Conservation (phyloP, 192 early-diverging fungal genomes). For the Coemansia sp. region DNA sequence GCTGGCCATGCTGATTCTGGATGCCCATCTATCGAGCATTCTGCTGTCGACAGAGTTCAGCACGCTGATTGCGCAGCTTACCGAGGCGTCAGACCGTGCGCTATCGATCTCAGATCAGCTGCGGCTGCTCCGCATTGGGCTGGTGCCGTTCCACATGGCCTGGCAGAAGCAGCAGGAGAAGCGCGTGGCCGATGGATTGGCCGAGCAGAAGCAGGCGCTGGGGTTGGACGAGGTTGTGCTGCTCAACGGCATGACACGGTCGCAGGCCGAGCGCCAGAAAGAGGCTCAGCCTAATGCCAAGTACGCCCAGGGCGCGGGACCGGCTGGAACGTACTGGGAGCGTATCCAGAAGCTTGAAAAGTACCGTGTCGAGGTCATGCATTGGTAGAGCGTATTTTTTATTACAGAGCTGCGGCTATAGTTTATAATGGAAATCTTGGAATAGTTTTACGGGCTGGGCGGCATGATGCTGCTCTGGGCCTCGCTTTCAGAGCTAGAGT, state of each 20-base stretch:
- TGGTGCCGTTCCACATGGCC: conserved; percentile 39
- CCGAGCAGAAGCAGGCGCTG: conserved; percentile 41
- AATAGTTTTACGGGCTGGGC: conserved; percentile 7
- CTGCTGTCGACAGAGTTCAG: conserved; percentile 36
- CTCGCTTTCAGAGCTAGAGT: conserved; percentile 41
- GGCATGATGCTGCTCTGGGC: conserved; percentile 7
- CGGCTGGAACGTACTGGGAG: conserved; percentile 49
- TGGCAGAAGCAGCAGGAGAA: conserved; percentile 46
- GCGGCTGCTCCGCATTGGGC: conserved; percentile 35
- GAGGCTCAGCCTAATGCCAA: conserved; percentile 31
- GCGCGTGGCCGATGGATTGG: conserved; percentile 33
- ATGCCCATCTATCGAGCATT: conserved; percentile 44
- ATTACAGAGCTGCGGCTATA: too few relatives aligned
- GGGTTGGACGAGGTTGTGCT: conserved; percentile 52
- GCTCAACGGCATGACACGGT: conserved; percentile 43
- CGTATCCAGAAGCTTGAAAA: conserved; percentile 50
- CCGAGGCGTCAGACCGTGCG: conserved; percentile 28
- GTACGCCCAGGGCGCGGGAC: conserved; percentile 42
- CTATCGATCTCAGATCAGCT: conserved; percentile 51
- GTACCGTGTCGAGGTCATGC: conserved; percentile 52
- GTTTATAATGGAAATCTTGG: background rate
- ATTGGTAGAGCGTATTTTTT: conserved; percentile 27
- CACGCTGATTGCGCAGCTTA: conserved; percentile 36
- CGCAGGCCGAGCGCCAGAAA: conserved; percentile 41
- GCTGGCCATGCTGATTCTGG: conserved; percentile 37